These are phyloP conservation scores for Babesia sp. DNA, from an alignment of 169 alveolate species.

Conservation along the genomic window DNA sequence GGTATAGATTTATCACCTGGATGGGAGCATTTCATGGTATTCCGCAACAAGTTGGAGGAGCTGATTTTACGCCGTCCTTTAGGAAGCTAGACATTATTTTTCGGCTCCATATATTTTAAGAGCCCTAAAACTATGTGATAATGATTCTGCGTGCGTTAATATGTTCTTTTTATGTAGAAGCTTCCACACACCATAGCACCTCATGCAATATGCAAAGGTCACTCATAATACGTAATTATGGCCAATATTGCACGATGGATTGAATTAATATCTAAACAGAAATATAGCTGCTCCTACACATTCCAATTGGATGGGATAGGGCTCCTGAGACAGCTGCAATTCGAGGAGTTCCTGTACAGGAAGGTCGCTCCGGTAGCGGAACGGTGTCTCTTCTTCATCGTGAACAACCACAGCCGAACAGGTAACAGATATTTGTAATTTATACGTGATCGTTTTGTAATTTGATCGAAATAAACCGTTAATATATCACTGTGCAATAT, in stretches of 20 bases:
- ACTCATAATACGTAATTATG: background rate
- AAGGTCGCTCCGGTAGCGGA: slow-evolving; percentile 40
- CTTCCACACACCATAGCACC: background rate
- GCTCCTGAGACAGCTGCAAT: slow-evolving; percentile 54
- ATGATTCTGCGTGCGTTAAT: background rate
- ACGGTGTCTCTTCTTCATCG: slow-evolving; percentile 29
- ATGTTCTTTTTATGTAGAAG: background rate
- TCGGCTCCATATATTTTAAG: background rate
- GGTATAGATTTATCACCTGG: slow-evolving; percentile 83
- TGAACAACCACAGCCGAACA: slow-evolving; percentile 18
- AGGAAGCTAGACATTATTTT: slow-evolving; percentile 1
- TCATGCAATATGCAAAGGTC: background rate
- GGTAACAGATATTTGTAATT: no score
- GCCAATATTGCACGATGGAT: slow-evolving; percentile 7
- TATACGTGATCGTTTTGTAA: no score
- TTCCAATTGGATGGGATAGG: slow-evolving; percentile 46
- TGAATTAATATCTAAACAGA: background rate
- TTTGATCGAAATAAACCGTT: background rate
- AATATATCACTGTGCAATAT: background rate
- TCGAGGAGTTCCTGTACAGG: slow-evolving; percentile 66
- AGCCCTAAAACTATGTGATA: background rate
- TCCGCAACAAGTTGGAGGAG: slow-evolving; percentile 78
- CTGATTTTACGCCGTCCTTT: slow-evolving; percentile 73
- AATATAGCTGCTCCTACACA: slow-evolving; percentile 14
- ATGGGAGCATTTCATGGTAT: slow-evolving; percentile 86